Conservation (phyloP, 2,329 filamentous ascomycete species). For the Phyllosticta capitalensis region DNA sequence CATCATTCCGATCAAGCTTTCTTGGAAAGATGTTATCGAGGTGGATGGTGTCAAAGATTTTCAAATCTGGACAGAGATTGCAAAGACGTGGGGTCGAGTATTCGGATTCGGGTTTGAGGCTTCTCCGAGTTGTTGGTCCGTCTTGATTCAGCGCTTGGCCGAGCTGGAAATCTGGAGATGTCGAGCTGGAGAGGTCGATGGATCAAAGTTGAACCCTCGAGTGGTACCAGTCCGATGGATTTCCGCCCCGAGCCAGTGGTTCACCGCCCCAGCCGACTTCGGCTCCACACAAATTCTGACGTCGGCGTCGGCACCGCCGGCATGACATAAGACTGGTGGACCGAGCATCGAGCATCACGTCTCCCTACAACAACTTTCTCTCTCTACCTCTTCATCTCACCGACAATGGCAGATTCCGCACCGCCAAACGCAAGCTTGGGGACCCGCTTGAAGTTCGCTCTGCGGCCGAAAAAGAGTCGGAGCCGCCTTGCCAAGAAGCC, state of each 20-base stretch:
- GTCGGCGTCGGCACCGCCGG: neutral
- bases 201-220: neutral
- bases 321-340: conserved; percentile 5
- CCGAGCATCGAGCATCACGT: neutral
- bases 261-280: neutral
- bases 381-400: conserved; percentile 1
- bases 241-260: neutral
- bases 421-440: neutral
- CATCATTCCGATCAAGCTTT: neutral
- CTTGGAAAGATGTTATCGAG: too few species aligned
- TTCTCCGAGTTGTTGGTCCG: too few species aligned
- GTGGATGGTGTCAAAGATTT: too few species aligned
- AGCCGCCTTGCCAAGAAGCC: conserved; percentile 7
- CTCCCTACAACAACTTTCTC: neutral
- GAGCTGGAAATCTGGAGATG: too few species aligned
- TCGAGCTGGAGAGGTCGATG: too few species aligned
- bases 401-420: conserved; percentile 4
- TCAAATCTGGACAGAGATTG: too few species aligned
- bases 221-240: neutral
- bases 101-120: too few species aligned
- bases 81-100: too few species aligned
- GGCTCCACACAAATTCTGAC: neutral
- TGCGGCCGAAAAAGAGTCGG: conserved; percentile 7
- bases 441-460: conserved; percentile 1
- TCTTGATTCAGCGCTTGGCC: too few species aligned